phyloP scores from a whole-genome alignment of 306 rosid genomes.

The Ormosia emarginata region DNA sequence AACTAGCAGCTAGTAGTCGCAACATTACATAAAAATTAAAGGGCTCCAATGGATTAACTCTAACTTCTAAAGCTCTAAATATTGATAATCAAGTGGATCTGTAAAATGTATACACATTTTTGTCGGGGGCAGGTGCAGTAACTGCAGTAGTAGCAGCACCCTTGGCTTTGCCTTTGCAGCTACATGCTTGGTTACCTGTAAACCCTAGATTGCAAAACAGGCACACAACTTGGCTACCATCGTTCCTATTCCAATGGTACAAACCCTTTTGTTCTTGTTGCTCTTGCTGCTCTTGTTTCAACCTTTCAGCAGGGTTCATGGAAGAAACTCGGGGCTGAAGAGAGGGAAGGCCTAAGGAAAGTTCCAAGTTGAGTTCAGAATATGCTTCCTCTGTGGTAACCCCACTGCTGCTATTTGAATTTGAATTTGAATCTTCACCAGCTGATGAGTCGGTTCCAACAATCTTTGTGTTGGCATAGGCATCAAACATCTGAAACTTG shows the following conservation, averaged over 20 bases:
- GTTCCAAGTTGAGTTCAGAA: slow-evolving; percentile 45
- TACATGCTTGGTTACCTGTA: slow-evolving; percentile 10
- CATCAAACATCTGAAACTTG: background rate
- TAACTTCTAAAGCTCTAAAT: background rate
- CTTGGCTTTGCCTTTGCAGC: slow-evolving; percentile 22
- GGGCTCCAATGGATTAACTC: background rate
- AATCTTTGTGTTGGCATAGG: background rate
- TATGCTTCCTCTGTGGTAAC: slow-evolving; percentile 20
- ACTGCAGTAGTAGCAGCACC: background rate
- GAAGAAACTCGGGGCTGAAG: background rate
- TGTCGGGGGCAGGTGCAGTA: background rate
- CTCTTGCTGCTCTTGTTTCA: slow-evolving; percentile 8
- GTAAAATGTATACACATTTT: slow-evolving; percentile 19
- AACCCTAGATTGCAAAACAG: slow-evolving; percentile 33
- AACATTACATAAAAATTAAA: background rate
- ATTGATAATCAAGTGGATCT: slow-evolving; percentile 8
- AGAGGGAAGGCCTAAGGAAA: slow-evolving; percentile 44
- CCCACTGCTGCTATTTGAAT: slow-evolving; percentile 36
- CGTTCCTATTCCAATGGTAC: slow-evolving; percentile 2
- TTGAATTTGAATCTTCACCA: slow-evolving; percentile 26
- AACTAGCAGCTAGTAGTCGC: background rate
- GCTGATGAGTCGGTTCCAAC: background rate
- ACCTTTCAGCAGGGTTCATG: background rate
- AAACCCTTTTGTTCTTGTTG: slow-evolving; percentile 3
- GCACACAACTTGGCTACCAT: slow-evolving; percentile 4